Evolutionary conservation across 2,329 filamentous ascomycete genomes (phyloP), one percentile per base, ranked within the genome.

Genomic region (Hymenoscyphus fructigenus): DNA sequence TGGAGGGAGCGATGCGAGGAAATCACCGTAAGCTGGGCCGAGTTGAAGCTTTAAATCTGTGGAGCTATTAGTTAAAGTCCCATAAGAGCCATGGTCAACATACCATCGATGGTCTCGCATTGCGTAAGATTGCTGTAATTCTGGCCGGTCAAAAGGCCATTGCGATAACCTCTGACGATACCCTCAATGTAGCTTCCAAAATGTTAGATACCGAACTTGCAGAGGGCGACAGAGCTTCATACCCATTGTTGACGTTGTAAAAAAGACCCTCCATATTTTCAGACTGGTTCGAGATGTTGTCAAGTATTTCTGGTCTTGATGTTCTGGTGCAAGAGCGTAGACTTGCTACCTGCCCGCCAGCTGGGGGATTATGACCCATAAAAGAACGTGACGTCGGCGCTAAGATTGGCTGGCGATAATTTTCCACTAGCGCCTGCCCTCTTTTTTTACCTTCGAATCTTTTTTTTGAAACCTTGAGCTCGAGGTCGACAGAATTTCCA

Each of bases 41-140:
- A 99, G 92, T 81, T 99, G 95, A 65, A 98, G 89, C 83, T 98
- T 99, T 71, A 99, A 88, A 83, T 99, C 95, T 98, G 72, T 65
- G 71, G 34, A 65, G 56, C 57, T 50, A 53, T 70, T 57, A 70
- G 61, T 55, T 32, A 53, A 58, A 34, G 23, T 14, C 4, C n/a
- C n/a, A 23, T 5, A 61, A 20, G 29, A 23, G 2, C 26, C 23
- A 34, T 36, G 57, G 15, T 29, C 15, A 65, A 72, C 84, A 73
- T 80, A 95, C 94, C 94, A 81, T 98, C 94, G 74, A 98, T 94
- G 59, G 88, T 97, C 82, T 98, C 94, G 86, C 94, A 98, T 85
- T 98, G 94, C 68, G 91, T 96, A 80, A 98, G 81, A 83, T 98
- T 99, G 82, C 85, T 89, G 82, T 99, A 99, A 82, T 94, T 96